Percentiles rank a stretch among this genome's conserved stretches.
These are phyloP conservation scores for Heimioporus sp. DNA, from an alignment of 768 basidiomycete genomes.

Conservation along the genomic window DNA sequence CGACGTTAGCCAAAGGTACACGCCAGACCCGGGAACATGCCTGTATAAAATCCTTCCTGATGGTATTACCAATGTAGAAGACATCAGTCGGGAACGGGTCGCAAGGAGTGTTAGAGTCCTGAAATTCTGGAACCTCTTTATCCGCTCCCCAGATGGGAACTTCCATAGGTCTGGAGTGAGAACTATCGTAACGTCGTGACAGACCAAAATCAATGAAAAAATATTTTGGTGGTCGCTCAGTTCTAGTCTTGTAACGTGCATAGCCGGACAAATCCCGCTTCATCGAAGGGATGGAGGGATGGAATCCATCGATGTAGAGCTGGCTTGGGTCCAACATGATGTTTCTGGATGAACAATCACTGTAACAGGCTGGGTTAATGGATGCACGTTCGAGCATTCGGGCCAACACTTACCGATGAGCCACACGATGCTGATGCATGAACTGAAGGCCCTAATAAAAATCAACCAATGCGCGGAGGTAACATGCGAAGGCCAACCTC, in stretches of 20 bases:
- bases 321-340: constrained; percentile 31
- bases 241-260: constrained; percentile 16
- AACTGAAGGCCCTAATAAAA: no score
- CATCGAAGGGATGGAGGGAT: constrained; percentile 16
- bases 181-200: constrained; percentile 28
- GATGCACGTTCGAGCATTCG: no score
- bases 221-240: constrained; percentile 19
- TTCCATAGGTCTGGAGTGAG: constrained; percentile 24
- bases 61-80: constrained; percentile 41
- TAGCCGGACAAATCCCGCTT: constrained; percentile 18
- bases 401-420: no score
- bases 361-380: constrained; percentile 1
- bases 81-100: constrained; percentile 45
- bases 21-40: constrained; percentile 19
- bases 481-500: no score
- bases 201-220: constrained; percentile 17
- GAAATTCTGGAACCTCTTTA: constrained; percentile 39
- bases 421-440: no score
- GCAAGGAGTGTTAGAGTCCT: constrained; percentile 16
- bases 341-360: constrained; percentile 30
- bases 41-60: constrained; percentile 30
- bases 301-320: constrained; percentile 29
- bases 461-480: no score
- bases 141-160: constrained; percentile 39
- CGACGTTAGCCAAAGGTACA: background rate